Base-by-base conservation (phyloP, 176 grass and related monocot species). In the Avena eriantha region DNA sequence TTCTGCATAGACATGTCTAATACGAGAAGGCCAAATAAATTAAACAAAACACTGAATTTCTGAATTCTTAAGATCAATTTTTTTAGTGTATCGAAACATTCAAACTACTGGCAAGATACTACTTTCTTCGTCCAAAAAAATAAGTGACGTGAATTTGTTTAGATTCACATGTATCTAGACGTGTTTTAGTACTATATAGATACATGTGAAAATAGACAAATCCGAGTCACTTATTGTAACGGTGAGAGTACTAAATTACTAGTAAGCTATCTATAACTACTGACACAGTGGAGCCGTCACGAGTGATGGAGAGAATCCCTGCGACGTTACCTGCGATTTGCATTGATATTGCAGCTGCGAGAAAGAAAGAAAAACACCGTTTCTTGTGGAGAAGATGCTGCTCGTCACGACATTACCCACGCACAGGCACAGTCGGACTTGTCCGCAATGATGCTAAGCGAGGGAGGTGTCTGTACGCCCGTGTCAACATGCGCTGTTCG, bases 401-500 rank as follows among this genome's bases (percentile, higher is more conserved):
- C 65, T 70, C 78, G n/a, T 79, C 58, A 59, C 76, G 76, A 41
- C 56, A 68, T 80, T 80, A 33, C 59, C 59, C 23, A 81, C 24
- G 61, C 63, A 31, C 13, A 66, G 63, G 26, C 63, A 67, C 61
- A 48, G 45, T 68, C 24, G 46, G 48, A 56, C 63, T 35, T 81
- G 43, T 48, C n/a, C 29, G 16, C 22, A 48, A 47, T 80, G 36
- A 48, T 61, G 36, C 39, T 63, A 23, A 24, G 10, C 10, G 1
- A 57, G 61, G 19, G 10, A 64, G 59, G 26, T 22, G 8, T 14
- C 26, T 34, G 29, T 18, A 56, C 16, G 65, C 65, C 12, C 60
- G 17, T 71, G 66, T 82, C 80, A 56, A n/a, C 66, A 82, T 82
- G 80, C 39, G 80, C 49, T 82, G 66, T 36, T 23, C 19, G 50